Base-by-base conservation (phyloP, 441 rosid genomes). In the Populus hybrid region DNA sequence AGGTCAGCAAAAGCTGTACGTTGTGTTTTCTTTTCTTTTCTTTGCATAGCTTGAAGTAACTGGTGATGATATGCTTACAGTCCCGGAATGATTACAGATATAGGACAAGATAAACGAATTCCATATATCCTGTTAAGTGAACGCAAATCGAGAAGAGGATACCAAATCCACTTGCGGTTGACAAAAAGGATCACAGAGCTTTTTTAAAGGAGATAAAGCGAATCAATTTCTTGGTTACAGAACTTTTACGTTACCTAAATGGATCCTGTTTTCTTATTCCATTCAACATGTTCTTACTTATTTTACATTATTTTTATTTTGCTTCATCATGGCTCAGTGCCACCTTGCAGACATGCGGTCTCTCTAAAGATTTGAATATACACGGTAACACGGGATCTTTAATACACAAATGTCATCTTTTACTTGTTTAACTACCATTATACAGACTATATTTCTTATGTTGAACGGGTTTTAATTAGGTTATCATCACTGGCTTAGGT, bases 121-220 rank as follows among this genome's bases (percentile, higher is more conserved):
- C 71, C 70, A 59, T 28, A 28, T 28, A 28, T 36, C 42, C 16
- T 28, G 68, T 70, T 23, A 5, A 53, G 63, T 57, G 63, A 57
- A n/a, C 78, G 23, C 36, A 26, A 76, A 84, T 63, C 79, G 35
- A 82, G 78, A 70, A 75, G 82, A 79, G 72, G 71, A 85, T 73
- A 19, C 61, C 69, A 66, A 75, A 79, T 80, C 78, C 30, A 71
- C 73, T 76, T 73, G 84, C 81, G 86, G 86, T 76, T 78, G 87
- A 79, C 85, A 83, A 74, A 53, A 79, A 34, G 80, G 76, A 82
- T 83, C 80, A 76, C 40, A 14, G 18, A 65, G 14, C 84, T 35
- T 82, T 81, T 69, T 46, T 24, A 61, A 76, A 73, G 77, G 79
- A 57, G 36, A 10, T 53, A n/a, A 64, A 76, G 73, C 68, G 76